Evolutionary conservation across 2,329 filamentous ascomycete genomes (phyloP), one percentile per base, ranked within the genome.

Genomic region (Bimuria novae-zelandiae): DNA sequence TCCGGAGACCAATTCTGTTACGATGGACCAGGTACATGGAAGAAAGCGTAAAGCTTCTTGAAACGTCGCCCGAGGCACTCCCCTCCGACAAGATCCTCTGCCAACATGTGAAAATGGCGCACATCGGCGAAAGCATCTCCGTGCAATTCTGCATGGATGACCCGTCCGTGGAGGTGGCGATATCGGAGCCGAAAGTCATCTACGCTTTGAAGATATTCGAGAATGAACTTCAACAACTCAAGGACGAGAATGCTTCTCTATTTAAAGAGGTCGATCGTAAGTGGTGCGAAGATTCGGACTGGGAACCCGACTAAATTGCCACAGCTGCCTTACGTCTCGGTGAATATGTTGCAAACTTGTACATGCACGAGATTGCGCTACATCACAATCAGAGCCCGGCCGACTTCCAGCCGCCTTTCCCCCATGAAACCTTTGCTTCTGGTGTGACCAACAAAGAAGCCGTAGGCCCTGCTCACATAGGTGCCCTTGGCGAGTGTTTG

Each of bases 1-100:
- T 86, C 32, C 76, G 84, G 35, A 78, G 84, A 12, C 79, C 82
- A 0, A 82, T 85, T 33, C 75, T 86, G 2, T 74, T 86, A 16
- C 80, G 82, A 14, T 86, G 84, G 82, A 81, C 80, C 22, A 79
- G 83, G 25, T 86, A 86, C 65, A 85, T 85, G 77, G 81, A 84
- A 41, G 83, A 87, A 61, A 85, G 82, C 59, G 69, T 87, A 29
- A 79, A 83, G 8, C 78, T 84, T 8, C 73, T 87, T 5, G 79
- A 82, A 57, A 81, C 72, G 1, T 82, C 83, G 3, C 76, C 80
- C 0, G 82, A 86, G 16, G 80, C 82, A 3, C 67, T 81, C n/a
- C 78, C 82, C 0, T 81, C 81, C 0, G 84, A 87, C 62, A 79
- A 76, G 51, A 67, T 78, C 12, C 74, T 87, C 25, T 78, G 81